Conservation (phyloP, 1,284 basidiomycete genomes). For the Cryptococcus sp. region DNA sequence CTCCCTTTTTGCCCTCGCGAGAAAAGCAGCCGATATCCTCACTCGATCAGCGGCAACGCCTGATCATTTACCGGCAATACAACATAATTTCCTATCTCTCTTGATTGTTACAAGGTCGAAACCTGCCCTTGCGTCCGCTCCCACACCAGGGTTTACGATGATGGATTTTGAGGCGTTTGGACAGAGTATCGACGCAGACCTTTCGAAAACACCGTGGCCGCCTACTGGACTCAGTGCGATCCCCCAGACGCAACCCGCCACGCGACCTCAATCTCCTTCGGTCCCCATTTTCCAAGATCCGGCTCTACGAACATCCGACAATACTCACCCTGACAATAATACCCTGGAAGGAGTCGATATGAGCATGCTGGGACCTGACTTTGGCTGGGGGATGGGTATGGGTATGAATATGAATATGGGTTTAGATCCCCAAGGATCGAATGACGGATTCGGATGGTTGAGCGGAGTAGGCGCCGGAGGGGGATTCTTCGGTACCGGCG, state of each 20-base stretch:
- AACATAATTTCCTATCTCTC: slow-evolving; percentile 13
- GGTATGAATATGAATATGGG: background rate
- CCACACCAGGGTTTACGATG: background rate
- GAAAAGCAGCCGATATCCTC: slow-evolving; percentile 24
- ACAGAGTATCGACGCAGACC: slow-evolving; percentile 6
- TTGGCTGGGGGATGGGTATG: background rate
- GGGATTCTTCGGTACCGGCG: background rate
- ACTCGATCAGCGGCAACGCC: slow-evolving; percentile 19
- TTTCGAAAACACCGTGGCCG: slow-evolving; percentile 12
- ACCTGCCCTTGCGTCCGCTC: background rate
- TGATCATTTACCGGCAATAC: slow-evolving; percentile 22
- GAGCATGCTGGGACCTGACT: background rate
- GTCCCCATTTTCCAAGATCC: no score
- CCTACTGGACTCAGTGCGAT: slow-evolving; percentile 1
- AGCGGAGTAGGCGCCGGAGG: background rate
- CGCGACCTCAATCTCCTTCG: background rate
- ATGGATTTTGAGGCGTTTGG: slow-evolving; percentile 14
- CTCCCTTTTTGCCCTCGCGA: slow-evolving; percentile 6
- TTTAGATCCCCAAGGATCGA: background rate
- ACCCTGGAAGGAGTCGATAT: background rate
- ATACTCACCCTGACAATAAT: no score
- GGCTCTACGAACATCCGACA: no score
- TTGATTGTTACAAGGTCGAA: slow-evolving; percentile 3
- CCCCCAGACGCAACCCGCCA: background rate
- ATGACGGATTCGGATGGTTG: background rate